Conservation (phyloP, 2,329 filamentous ascomycete species). For the Tolypocladium album region DNA sequence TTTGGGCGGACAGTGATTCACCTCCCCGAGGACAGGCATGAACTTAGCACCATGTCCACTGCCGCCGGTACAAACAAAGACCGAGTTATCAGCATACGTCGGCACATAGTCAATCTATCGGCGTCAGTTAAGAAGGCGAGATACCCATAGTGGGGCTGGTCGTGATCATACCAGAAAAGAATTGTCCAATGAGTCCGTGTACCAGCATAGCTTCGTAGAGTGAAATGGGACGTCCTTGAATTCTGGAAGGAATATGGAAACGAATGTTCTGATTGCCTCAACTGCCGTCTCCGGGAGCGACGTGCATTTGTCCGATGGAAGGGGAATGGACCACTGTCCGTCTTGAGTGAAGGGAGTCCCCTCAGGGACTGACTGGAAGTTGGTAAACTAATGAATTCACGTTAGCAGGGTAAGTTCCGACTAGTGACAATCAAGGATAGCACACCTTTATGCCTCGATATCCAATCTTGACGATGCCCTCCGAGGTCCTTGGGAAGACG, state of each 20-base stretch:
- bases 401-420: neutral
- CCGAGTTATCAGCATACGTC: conserved; percentile 13
- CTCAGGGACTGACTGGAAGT: conserved; percentile 17
- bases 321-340: conserved; percentile 19
- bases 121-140: neutral
- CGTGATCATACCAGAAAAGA: conserved; percentile 13
- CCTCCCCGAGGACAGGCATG: conserved; percentile 21
- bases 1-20: neutral
- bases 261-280: conserved; percentile 10
- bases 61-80: conserved; percentile 23
- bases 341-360: conserved; percentile 16
- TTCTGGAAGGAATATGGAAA: conserved; percentile 15
- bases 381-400: conserved; percentile 14
- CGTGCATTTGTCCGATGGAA: conserved; percentile 11
- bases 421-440: neutral
- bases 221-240: conserved; percentile 12
- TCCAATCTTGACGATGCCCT: conserved; percentile 17
- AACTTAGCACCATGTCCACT: conserved; percentile 25
- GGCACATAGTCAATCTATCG: conserved; percentile 21
- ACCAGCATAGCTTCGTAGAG: conserved; percentile 20
- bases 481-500: conserved; percentile 14
- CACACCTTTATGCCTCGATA: conserved; percentile 17
- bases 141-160: neutral
- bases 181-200: conserved; percentile 23
- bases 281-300: conserved; percentile 6